Evolutionary conservation across 331 rosid species (phyloP).

Genomic region (Pyracantha coccinea): DNA sequence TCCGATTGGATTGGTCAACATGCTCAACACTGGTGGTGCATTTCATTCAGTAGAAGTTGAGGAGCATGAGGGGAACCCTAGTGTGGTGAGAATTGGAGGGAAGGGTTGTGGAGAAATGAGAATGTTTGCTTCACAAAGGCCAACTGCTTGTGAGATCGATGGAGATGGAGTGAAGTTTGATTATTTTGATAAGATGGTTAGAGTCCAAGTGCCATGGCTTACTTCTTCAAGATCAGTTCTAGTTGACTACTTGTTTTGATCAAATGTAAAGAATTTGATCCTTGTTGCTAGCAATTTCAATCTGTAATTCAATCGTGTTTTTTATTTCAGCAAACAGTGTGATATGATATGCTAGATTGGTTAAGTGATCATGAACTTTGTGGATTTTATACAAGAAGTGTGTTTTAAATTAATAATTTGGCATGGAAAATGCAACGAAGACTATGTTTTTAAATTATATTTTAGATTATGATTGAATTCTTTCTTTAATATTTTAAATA

Average conservation of each 20-base stretch:
- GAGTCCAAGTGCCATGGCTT: slow-evolving; percentile 42
- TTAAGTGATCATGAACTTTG: too few species aligned
- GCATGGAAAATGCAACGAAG: too few species aligned
- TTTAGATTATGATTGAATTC: too few species aligned
- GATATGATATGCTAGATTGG: background rate
- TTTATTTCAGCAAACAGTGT: background rate
- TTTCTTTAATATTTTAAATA: too few species aligned
- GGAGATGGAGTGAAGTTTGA: slow-evolving; percentile 34
- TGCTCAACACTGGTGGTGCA: slow-evolving; percentile 64
- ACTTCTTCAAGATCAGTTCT: slow-evolving; percentile 22
- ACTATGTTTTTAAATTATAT: too few species aligned
- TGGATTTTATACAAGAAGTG: background rate
- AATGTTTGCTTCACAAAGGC: slow-evolving; percentile 48
- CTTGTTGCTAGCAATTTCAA: background rate
- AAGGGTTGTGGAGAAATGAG: slow-evolving; percentile 54
- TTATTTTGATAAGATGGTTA: slow-evolving; percentile 35
- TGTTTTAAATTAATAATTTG: too few species aligned
- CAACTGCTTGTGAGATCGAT: slow-evolving; percentile 38
- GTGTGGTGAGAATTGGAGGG: slow-evolving; percentile 25
- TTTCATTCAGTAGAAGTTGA: slow-evolving; percentile 31
- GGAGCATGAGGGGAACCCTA: slow-evolving; percentile 6
- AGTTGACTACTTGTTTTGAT: slow-evolving; percentile 49
- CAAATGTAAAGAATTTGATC: background rate
- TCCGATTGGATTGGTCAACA: slow-evolving; percentile 57
- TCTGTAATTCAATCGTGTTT: background rate